These are phyloP conservation scores for Trichophyton verrucosum DNA, from an alignment of 2,329 filamentous ascomycete genomes.

Conservation along the genomic window DNA sequence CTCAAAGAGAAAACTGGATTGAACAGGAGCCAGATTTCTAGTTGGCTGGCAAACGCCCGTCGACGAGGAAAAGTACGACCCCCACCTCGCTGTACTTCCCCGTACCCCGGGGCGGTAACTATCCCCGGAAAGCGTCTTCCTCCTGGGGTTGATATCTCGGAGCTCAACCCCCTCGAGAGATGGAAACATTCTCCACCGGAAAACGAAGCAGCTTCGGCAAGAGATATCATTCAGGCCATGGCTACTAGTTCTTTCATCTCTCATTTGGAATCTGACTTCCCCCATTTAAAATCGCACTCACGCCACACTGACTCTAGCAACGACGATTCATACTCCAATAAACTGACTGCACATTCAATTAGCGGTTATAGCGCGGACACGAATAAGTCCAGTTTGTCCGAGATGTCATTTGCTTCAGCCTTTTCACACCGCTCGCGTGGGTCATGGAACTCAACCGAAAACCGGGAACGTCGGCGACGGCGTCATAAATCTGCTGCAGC, in stretches of 20 bases:
- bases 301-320: constrained; percentile 36
- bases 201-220: constrained; percentile 54
- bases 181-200: constrained; percentile 59
- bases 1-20: constrained; percentile 69
- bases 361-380: constrained; percentile 44
- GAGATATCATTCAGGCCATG: constrained; percentile 52
- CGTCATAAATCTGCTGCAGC: constrained; percentile 38
- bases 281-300: constrained; percentile 27
- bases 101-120: constrained; percentile 58
- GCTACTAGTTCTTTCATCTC: constrained; percentile 29
- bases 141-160: constrained; percentile 36
- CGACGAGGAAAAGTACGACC: constrained; percentile 65
- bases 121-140: constrained; percentile 51
- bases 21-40: constrained; percentile 71
- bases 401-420: constrained; percentile 43
- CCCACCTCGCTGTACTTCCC: constrained; percentile 52
- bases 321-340: constrained; percentile 41
- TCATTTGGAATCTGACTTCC: constrained; percentile 20
- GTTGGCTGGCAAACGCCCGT: constrained; percentile 85
- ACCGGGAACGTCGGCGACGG: constrained; percentile 46
- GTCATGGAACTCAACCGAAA: constrained; percentile 45
- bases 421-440: constrained; percentile 46
- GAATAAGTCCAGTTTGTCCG: constrained; percentile 42
- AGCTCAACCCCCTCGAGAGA: constrained; percentile 54
- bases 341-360: constrained; percentile 40